Evolutionary conservation across 2,329 filamentous ascomycete genomes (phyloP), one percentile per base, ranked within the genome.

Genomic region (Geoglossum cookeanum): DNA sequence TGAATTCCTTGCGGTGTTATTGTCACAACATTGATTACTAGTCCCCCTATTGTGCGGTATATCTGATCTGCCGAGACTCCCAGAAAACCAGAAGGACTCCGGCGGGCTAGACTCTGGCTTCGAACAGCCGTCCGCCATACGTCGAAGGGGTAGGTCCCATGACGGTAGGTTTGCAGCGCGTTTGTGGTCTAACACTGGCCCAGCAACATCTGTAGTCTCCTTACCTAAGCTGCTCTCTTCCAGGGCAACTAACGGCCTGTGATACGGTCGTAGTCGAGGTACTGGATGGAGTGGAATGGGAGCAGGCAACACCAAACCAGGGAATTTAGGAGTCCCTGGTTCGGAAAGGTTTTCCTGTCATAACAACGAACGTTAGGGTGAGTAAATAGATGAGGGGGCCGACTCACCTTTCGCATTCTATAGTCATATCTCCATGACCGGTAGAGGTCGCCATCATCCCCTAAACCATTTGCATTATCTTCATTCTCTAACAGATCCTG

Each of bases 391-490:
- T 22, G 7, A 15, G 15, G 30, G 27, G n/a, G 30, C 9, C n/a
- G 9, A 45, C 35, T 47, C 54, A 64, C 64, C 57, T 63, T 65
- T 60, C 63, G 60, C 49, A 62, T 61, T 56, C 60, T 60, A 62
- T 62, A 65, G 56, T 59, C 61, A 56, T 65, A 59, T 42, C 63
- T 58, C 64, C 63, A 65, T 33, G 63, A 62, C 22, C 63, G 61
- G 58, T 59, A 65, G 35, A 64, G 59, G 48, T 65, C 63, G 17
- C 63, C 63, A 42, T 64, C 63, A 55, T 65, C 63, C 8, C 64
- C 63, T 8, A 62, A 53, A 11, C 64, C 62, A 53, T 59, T 59
- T 7, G 59, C 59, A 44, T 56, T 57, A 32, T 65, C 64, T 32
- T 61, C 61, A 32, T 17, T 17, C 56, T 64, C 63, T 22, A 65